Base-by-base conservation (phyloP, 2,329 filamentous ascomycete species). In the Pestalotiopsis fici region DNA sequence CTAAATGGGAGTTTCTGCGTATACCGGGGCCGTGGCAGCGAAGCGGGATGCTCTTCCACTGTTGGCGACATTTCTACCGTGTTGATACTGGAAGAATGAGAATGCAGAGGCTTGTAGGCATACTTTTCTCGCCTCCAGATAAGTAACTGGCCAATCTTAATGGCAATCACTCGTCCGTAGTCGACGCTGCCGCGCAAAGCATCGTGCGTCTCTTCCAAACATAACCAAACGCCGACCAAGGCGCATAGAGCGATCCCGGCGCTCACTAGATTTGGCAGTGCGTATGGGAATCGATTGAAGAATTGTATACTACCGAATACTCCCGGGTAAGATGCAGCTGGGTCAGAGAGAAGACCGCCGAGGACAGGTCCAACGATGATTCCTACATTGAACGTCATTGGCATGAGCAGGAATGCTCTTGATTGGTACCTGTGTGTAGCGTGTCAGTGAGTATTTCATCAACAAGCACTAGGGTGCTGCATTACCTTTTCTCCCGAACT, bases 381-480 rank as follows among this genome's bases (percentile, higher is more conserved):
- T 13, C 88, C 88, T 23, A 90, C 54, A 71, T 94, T 94, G 78
- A 92, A 93, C 25, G 90, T 92, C 90, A 94, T 93, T 2, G 82
- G 82, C 35, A 84, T 69, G n/a, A 83, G 71, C 15, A 83, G 67
- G 59, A 84, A 84, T 0, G 82, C 82, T 3, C 80, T 72, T 0
- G 81, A 80, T 60, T 84, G 79, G 59, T 80, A 82, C 68, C 80
- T 81, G 35, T n/a, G 27, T 11, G 9, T 3, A 23, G 9, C 66
- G 1, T 31, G 43, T 70, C 56, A 72, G 70, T n/a, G n/a, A 21
- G 28, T 23, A 15, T 59, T 18, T 9, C 43, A 21, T 21, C 23
- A 15, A n/a, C 4, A 39, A 28, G 2, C n/a, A 35, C 27, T 31
- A 12, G 4, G n/a, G 21, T 2, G 4, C 6, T 31, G 27, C 67